Conservation (phyloP, 2,329 filamentous ascomycete genomes). For the Alternaria sp. region DNA sequence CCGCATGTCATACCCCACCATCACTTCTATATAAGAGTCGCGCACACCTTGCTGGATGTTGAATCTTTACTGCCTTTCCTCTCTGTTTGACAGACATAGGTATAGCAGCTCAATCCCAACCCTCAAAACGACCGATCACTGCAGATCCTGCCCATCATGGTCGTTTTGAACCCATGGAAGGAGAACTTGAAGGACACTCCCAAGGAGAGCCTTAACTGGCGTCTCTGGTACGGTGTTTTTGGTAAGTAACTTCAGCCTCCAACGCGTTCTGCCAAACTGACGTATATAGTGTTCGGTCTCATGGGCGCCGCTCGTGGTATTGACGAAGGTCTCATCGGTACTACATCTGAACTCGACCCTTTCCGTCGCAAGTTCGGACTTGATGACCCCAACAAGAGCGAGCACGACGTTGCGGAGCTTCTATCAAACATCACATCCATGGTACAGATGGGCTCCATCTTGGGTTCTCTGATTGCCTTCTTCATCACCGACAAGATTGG, state of each 20-base stretch:
- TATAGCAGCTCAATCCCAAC: constrained; percentile 10
- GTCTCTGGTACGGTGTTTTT: constrained; percentile 77
- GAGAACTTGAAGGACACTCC: constrained; percentile 69
- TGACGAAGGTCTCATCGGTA: constrained; percentile 81
- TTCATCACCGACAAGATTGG: constrained; percentile 58
- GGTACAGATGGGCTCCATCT: constrained; percentile 81
- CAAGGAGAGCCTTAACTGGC: constrained; percentile 77
- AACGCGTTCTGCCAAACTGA: constrained; percentile 16
- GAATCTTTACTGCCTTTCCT: constrained; percentile 10
- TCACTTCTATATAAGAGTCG: constrained; percentile 14
- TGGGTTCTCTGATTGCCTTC: constrained; percentile 70
- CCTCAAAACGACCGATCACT: background rate
- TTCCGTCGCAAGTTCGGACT: constrained; percentile 52
- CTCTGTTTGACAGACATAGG: constrained; percentile 7
- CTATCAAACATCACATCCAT: constrained; percentile 76
- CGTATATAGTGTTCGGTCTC: constrained; percentile 65
- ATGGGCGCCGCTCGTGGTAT: constrained; percentile 79
- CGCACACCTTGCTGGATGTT: background rate
- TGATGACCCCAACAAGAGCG: constrained; percentile 39
- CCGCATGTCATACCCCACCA: constrained; percentile 16
- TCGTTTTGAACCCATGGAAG: constrained; percentile 47
- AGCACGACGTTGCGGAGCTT: constrained; percentile 46
- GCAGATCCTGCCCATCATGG: constrained; percentile 33
- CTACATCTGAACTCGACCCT: constrained; percentile 60
- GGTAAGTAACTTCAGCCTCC: constrained; percentile 33